Conservation (phyloP, 2,329 filamentous ascomycete species). For the Periconia digitata region DNA sequence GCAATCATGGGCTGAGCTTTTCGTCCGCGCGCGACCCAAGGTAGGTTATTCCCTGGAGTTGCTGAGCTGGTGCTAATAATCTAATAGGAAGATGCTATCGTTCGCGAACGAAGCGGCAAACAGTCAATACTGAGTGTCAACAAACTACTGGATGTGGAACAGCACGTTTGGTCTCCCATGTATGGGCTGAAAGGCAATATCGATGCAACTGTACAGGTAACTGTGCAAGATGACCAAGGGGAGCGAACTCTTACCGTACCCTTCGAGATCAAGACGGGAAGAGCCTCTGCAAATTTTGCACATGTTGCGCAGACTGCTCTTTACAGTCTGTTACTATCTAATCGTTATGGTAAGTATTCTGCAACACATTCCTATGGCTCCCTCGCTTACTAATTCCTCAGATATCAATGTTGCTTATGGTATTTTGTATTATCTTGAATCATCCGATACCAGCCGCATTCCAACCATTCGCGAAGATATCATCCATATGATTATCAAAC, state of each 20-base stretch:
- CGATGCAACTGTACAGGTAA: conserved; percentile 91
- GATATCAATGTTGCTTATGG: conserved; percentile 90
- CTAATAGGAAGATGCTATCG: conserved; percentile 65
- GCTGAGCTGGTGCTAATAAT: conserved; percentile 28
- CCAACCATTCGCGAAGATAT: conserved; percentile 85
- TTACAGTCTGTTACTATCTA: conserved; percentile 88
- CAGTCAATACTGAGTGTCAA: conserved; percentile 81
- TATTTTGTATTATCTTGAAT: conserved; percentile 93
- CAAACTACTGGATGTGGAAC: conserved; percentile 93
- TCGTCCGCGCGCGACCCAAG: conserved; percentile 71
- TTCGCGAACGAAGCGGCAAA: conserved; percentile 77
- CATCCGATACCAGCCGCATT: conserved; percentile 80
- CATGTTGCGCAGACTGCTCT: conserved; percentile 93
- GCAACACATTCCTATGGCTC: background rate
- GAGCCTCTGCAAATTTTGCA: conserved; percentile 71
- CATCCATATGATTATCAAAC: conserved; percentile 93
- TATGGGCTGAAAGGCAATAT: conserved; percentile 98
- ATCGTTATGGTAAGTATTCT: conserved; percentile 69
- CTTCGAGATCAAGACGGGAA: conserved; percentile 94
- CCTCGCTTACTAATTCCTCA: conserved; percentile 30
- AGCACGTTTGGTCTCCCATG: conserved; percentile 97
- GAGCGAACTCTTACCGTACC: conserved; percentile 77
- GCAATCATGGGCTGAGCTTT: conserved; percentile 78
- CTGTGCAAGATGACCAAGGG: conserved; percentile 70
- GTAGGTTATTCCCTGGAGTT: conserved; percentile 46